phyloP scores from a whole-genome alignment of 1,284 basidiomycete species.

The Leccinum insolens region DNA sequence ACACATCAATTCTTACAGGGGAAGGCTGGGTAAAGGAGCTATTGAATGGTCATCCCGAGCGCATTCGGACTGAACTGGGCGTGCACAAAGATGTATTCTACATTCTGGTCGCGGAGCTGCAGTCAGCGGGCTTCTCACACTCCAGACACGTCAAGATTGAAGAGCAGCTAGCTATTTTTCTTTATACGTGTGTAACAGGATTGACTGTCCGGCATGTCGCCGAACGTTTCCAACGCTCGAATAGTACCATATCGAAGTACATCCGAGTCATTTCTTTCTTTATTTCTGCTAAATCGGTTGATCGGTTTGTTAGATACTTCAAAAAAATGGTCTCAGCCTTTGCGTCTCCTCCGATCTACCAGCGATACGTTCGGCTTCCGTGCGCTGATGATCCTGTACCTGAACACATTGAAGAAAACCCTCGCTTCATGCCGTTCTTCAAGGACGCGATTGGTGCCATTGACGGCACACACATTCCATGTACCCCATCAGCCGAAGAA shows the following conservation, averaged over 20 bases:
- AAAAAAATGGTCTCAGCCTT: not conserved
- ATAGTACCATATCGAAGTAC: slow-evolving; percentile 7
- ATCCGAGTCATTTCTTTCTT: no score
- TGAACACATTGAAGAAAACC: not conserved
- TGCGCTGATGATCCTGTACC: not conserved
- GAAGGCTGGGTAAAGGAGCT: slow-evolving; percentile 23
- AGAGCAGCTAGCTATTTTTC: slow-evolving; percentile 24
- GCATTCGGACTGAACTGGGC: slow-evolving; percentile 19
- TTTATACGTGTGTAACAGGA: slow-evolving; percentile 19
- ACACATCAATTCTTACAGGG: slow-evolving; percentile 22
- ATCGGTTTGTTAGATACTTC: not conserved
- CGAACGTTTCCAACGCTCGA: slow-evolving; percentile 24
- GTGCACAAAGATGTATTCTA: slow-evolving; percentile 12
- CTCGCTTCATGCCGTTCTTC: not conserved
- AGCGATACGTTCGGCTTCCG: not conserved
- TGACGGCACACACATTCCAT: not conserved
- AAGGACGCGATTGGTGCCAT: not conserved
- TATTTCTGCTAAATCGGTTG: no score
- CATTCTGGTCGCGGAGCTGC: not conserved
- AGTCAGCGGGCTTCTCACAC: not conserved
- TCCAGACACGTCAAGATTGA: slow-evolving; percentile 9
- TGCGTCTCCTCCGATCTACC: not conserved
- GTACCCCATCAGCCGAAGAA: not conserved
- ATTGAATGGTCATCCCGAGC: slow-evolving; percentile 18
- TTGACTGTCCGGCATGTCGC: slow-evolving; percentile 10